A percentile compares a stretch with the other conserved stretches of the same genome.
Evolutionary conservation across 1,284 basidiomycete species (phyloP).

Genomic region (Cryptococcus sp.): DNA sequence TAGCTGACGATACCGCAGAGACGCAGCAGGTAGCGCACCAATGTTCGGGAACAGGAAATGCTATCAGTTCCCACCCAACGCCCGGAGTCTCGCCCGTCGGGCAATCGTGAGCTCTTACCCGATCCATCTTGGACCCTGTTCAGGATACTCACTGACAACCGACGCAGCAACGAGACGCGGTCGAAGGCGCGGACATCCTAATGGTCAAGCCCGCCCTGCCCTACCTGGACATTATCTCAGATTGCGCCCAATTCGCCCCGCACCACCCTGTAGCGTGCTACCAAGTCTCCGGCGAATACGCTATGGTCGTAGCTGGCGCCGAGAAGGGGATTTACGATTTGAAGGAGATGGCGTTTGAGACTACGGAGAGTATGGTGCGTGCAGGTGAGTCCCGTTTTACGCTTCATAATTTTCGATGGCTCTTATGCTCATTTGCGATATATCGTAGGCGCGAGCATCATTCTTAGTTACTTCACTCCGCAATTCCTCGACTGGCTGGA

Average conservation of each 20-base stretch:
- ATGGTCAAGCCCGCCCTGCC: constrained; percentile 98
- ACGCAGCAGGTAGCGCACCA: constrained; percentile 93
- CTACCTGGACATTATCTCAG: constrained; percentile 93
- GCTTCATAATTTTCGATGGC: too few species aligned
- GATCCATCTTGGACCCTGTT: too few species aligned
- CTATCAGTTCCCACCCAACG: constrained; percentile 91
- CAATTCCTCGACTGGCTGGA: constrained; percentile 90
- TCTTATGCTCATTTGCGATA: too few species aligned
- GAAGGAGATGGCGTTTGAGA: constrained; percentile 91
- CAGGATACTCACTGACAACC: neutral
- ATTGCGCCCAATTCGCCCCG: constrained; percentile 77
- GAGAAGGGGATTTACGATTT: constrained; percentile 89
- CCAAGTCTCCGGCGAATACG: constrained; percentile 95
- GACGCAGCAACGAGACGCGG: constrained; percentile 75
- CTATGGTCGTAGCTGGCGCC: constrained; percentile 94
- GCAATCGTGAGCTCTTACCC: constrained; percentile 72
- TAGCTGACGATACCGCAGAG: constrained; percentile 57
- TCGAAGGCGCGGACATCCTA: constrained; percentile 96
- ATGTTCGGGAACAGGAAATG: constrained; percentile 94
- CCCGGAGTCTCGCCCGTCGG: constrained; percentile 84
- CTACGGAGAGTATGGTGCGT: constrained; percentile 81
- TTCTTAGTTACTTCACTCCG: constrained; percentile 93
- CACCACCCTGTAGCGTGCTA: constrained; percentile 93
- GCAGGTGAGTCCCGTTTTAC: constrained; percentile 64
- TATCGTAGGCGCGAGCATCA: constrained; percentile 73